Base-by-base conservation (phyloP, 495 filamentous ascomycete species). In the Aspergillus panamensis region DNA sequence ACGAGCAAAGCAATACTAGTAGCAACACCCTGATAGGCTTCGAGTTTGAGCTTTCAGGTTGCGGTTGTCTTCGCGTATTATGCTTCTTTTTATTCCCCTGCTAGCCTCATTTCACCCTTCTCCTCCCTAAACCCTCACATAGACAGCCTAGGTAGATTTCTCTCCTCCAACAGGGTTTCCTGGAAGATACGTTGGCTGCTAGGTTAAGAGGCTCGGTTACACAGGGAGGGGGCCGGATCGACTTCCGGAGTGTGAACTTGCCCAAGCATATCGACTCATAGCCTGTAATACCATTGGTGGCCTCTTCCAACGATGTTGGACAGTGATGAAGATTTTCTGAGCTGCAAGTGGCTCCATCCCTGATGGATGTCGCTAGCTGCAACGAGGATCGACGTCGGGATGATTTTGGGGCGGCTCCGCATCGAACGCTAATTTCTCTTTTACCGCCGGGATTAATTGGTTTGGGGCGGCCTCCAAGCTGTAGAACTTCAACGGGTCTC, bases 161-260 rank as follows among this genome's bases (percentile, higher is more conserved):
- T 55, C 37, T 55, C 55, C 30, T 59, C 65, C 68, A 73, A 71
- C 69, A 56, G 65, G 66, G 68, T 67, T 60, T 63, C 51, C 66
- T 66, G 70, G 73, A 74, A 68, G 68, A 69, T 67, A 70, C 71
- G 42, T 12, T 10, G 14, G 61, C 63, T 63, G 70, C 56, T 71
- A 62, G 62, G 69, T 68, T 72, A 55, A 65, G 62, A 17, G 31
- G 42, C 7, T 52, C 14, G 8, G 68, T 73, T 64, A 69, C 58
- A 76, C 73, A 25, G 49, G 43, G 51, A 58, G 63, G 52, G 51
- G 60, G 58, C 62, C 65, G 69, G 67, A 58, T 66, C 66, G 62
- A 63, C 65, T 69, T 71, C 70, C 65, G 73, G 60, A 55, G 51
- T n/a, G 57, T 61, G 21, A 54, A 55, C 31, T 39, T 29, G 25